These are phyloP conservation scores for Lignosus rhinocerotis DNA, from an alignment of 1,284 basidiomycete genomes.

Conservation along the genomic window DNA sequence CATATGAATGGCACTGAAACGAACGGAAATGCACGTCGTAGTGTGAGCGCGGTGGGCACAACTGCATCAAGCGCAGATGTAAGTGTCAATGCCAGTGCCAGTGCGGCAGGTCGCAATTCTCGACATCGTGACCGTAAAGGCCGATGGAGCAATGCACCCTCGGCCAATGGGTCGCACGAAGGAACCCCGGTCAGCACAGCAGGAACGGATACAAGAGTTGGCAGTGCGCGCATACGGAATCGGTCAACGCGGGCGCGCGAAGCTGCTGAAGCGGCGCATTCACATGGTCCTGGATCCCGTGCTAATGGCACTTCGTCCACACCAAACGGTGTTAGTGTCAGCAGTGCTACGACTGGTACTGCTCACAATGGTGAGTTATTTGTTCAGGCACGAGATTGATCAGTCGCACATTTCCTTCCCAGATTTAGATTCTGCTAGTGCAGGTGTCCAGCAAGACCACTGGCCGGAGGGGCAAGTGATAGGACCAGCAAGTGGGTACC, in stretches of 20 bases:
- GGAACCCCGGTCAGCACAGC: constrained; percentile 15
- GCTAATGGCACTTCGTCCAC: constrained; percentile 4
- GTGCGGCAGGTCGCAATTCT: constrained; percentile 5
- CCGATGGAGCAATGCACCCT: constrained; percentile 19
- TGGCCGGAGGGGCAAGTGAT: constrained; percentile 19
- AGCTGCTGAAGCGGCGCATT: constrained; percentile 15
- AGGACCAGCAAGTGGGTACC: constrained; percentile 29
- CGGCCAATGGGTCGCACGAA: constrained; percentile 12
- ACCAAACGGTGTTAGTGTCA: constrained; percentile 11
- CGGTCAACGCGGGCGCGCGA: constrained; percentile 20
- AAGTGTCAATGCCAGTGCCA: constrained; percentile 5
- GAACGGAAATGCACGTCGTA: constrained; percentile 7
- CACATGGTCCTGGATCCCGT: constrained; percentile 7
- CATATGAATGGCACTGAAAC: constrained; percentile 21
- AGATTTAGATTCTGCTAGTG: constrained; percentile 1
- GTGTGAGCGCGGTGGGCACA: constrained; percentile 3
- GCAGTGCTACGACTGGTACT: not conserved
- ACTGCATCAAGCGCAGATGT: constrained; percentile 10
- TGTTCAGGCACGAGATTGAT: not conserved
- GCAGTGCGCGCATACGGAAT: constrained; percentile 24
- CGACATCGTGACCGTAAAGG: constrained; percentile 25
- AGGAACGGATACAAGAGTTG: constrained; percentile 16
- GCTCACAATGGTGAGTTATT: constrained; percentile 15
- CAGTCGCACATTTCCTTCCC: not conserved
- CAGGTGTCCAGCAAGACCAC: constrained; percentile 1